Conservation (phyloP, 352 stramenopile genomes). For the Thalassiosira hispida region DNA sequence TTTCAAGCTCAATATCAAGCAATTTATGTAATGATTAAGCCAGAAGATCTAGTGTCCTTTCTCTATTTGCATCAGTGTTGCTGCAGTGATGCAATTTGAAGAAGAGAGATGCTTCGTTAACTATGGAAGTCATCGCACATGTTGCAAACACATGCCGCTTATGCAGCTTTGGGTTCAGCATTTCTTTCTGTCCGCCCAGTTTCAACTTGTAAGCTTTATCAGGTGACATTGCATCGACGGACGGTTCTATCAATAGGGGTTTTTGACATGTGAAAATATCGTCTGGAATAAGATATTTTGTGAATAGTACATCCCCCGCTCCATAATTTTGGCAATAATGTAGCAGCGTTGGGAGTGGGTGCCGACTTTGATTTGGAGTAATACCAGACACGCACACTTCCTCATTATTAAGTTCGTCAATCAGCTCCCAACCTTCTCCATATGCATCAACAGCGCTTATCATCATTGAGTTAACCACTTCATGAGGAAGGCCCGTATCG, state of each 20-base stretch:
- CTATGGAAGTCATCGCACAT: slow-evolving; percentile 49
- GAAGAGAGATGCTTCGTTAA: slow-evolving; percentile 61
- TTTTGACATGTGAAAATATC: slow-evolving; percentile 75
- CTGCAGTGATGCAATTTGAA: slow-evolving; percentile 61
- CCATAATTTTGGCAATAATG: slow-evolving; percentile 83
- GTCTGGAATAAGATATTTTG: slow-evolving; percentile 69
- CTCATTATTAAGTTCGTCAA: slow-evolving; percentile 52
- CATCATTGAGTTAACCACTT: slow-evolving; percentile 78
- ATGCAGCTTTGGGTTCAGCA: slow-evolving; percentile 31
- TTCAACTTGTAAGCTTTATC: slow-evolving; percentile 27
- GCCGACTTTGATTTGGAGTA: slow-evolving; percentile 29
- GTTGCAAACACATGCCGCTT: slow-evolving; percentile 53
- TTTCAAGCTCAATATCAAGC: background rate
- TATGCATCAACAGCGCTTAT: slow-evolving; percentile 58
- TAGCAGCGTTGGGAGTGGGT: slow-evolving; percentile 63
- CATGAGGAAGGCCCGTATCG: slow-evolving; percentile 71
- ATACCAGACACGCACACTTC: slow-evolving; percentile 55
- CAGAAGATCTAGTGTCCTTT: slow-evolving; percentile 26
- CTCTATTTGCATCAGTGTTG: slow-evolving; percentile 30
- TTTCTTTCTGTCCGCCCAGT: background rate
- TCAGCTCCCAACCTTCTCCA: slow-evolving; percentile 76
- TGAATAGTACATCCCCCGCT: slow-evolving; percentile 71
- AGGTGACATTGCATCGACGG: slow-evolving; percentile 41
- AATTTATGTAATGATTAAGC: slow-evolving; percentile 7
- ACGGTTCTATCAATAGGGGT: slow-evolving; percentile 69